These are phyloP conservation scores for Sclerotinia borealis DNA, from an alignment of 2,329 filamentous ascomycete genomes.

Conservation along the genomic window DNA sequence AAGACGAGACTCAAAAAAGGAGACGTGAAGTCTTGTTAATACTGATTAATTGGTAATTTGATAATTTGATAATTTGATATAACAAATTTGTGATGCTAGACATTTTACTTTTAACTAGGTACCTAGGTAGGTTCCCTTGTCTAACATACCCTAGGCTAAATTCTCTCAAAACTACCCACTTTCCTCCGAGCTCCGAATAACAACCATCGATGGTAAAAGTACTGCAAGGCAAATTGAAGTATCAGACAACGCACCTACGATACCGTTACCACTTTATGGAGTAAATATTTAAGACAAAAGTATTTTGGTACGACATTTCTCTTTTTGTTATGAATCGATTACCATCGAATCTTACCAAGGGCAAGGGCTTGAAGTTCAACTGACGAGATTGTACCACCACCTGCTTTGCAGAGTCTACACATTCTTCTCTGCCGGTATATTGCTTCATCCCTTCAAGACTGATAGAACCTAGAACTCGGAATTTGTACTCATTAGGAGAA, in stretches of 20 bases:
- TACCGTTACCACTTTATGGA: neutral
- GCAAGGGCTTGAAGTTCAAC: neutral
- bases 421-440: neutral
- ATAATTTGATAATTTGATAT: too few species aligned
- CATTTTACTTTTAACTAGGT: neutral
- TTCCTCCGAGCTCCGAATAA: constrained; percentile 6
- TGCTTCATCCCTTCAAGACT: neutral
- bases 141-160: neutral
- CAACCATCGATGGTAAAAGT: neutral
- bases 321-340: neutral
- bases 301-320: too few species aligned
- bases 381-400: neutral
- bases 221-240: too few species aligned
- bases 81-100: neutral
- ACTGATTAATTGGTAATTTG: neutral
- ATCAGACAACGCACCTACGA: neutral
- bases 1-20: neutral
- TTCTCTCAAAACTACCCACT: neutral
- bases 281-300: too few species aligned
- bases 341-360: neutral
- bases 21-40: neutral
- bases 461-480: neutral
- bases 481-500: neutral
- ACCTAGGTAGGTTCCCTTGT: neutral
- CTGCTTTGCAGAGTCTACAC: neutral